Evolutionary conservation across 31 red algal species (phyloP), one percentile per base, ranked within the genome.

Genomic region (Odonthalia washingtoniensis): DNA sequence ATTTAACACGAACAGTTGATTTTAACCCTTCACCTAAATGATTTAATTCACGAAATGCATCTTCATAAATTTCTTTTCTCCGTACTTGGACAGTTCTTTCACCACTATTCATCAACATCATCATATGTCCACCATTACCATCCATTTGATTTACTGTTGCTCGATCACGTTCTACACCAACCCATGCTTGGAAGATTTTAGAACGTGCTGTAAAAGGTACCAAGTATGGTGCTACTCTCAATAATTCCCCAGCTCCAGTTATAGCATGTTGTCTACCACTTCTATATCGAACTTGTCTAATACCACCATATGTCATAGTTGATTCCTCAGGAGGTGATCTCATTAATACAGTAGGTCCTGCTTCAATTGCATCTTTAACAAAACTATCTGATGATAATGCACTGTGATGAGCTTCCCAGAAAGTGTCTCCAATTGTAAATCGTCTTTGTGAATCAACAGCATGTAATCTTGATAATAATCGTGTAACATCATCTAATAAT

Each of bases 21-120:
- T 95, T 87, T 6, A 94, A 39, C 1, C 79, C 34, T 14, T 52
- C 66, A 24, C 92, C 86, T 34, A 97, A 46, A 14, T 34, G 41
- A 46, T 93, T 94, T 30, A 99, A 45, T 41, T 91, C 72, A 2
- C 85, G 46, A 49, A 95, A 92, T 2, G 98, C 95, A 80, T 99
- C 98, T 40, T 97, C 90, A 77, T 97, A 89, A 35, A 99, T 79
- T 28, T 76, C 87, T 14, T 93, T 90, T 64, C 98, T 77, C 6
- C 93, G 92, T 40, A 99, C 85, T n/a, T 84, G 81, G 52, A 99
- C 82, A 87, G 77, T 80, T 37, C 86, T 75, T 5, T 88, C 84
- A 57, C 12, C 49, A n/a, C n/a, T n/a, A n/a, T n/a, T n/a, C n/a
- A n/a, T n/a, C n/a, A n/a, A n/a, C 49, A 57, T 57, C 49, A 57